Evolutionary conservation across 345 rosid genomes (phyloP), one percentile per base, ranked within the genome.

Genomic region (Linum lewisii): DNA sequence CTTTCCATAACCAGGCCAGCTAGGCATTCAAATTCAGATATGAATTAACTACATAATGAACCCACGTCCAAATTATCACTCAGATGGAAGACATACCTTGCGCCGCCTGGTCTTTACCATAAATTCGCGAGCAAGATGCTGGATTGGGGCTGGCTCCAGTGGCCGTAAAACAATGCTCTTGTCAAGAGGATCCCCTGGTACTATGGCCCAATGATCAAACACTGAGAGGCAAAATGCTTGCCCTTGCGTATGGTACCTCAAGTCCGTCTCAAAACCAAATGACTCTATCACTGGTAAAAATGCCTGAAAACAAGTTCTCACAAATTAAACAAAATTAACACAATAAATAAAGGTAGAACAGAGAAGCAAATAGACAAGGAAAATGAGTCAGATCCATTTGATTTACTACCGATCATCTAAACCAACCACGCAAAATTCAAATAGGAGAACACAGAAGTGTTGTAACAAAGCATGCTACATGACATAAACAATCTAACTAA

Each of bases 141-240:
- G 95, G 65, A 88, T 81, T 42, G 91, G 96, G 1, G 94, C 95
- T 1, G 95, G 95, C 60, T 88, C 94, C 63, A 88, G 96, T 47
- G 95, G 96, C 57, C 94, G 79, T 70, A 86, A 52, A 44, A 79
- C 84, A 59, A 88, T 88, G 80, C 83, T 68, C 77, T 88, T 88
- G 80, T 88, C 94, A n/a, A 88, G 96, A 58, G 96, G 96, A 56
- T 88, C 96, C 56, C 96, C 94, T 37, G 96, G 94, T 51, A 88
- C 96, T 29, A 86, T 88, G 47, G 88, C 91, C 96, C 94, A 86
- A 63, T 88, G 96, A 73, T 88, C 96, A 62, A 88, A 88, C 59
- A 78, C 91, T 0, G 91, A 86, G 6, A 81, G 71, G 69, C 85
- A 82, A 68, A 86, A 88, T 54, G 96, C 94, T 73, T 88, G 96